phyloP scores from a whole-genome alignment of 768 basidiomycete genomes.

The Lactarius quietus region DNA sequence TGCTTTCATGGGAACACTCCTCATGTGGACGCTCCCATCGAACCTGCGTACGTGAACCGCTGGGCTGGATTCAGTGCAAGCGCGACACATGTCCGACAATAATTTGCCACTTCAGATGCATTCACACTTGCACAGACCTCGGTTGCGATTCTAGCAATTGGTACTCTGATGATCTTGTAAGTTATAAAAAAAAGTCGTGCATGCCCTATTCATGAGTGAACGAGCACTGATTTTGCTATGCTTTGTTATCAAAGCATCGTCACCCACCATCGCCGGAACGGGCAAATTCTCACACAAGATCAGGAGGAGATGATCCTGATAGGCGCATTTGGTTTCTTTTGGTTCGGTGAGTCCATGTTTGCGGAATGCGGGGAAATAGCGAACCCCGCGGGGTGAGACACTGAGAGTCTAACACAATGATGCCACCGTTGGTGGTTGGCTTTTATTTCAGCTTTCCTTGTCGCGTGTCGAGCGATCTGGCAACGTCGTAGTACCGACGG shows the following conservation, averaged over 20 bases:
- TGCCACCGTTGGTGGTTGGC: not conserved
- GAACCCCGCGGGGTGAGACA: not conserved
- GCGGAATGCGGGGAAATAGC: not conserved
- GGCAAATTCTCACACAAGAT: slow-evolving; percentile 57
- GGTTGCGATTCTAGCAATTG: slow-evolving; percentile 64
- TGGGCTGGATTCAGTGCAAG: slow-evolving; percentile 5
- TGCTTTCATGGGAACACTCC: slow-evolving; percentile 17
- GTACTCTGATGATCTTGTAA: slow-evolving; percentile 63
- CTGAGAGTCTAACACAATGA: not conserved
- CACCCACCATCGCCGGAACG: slow-evolving; percentile 61
- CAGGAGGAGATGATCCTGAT: slow-evolving; percentile 77
- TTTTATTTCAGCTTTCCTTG: slow-evolving; percentile 38
- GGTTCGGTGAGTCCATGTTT: slow-evolving; percentile 54
- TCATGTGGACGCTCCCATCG: slow-evolving; percentile 43
- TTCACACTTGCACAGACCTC: slow-evolving; percentile 55
- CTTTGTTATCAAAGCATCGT: slow-evolving; percentile 45
- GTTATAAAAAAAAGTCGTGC: slow-evolving; percentile 27
- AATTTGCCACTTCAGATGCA: slow-evolving; percentile 27
- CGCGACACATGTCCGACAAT: slow-evolving; percentile 10
- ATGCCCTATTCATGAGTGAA: not conserved
- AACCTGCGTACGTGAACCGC: slow-evolving; percentile 30
- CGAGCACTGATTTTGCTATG: not conserved
- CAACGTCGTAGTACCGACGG: slow-evolving; percentile 14
- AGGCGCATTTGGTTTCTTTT: slow-evolving; percentile 66
- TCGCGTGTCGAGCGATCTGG: slow-evolving; percentile 40